Base-by-base conservation (phyloP, 129 eudicot genomes). In the Calendula officinalis region DNA sequence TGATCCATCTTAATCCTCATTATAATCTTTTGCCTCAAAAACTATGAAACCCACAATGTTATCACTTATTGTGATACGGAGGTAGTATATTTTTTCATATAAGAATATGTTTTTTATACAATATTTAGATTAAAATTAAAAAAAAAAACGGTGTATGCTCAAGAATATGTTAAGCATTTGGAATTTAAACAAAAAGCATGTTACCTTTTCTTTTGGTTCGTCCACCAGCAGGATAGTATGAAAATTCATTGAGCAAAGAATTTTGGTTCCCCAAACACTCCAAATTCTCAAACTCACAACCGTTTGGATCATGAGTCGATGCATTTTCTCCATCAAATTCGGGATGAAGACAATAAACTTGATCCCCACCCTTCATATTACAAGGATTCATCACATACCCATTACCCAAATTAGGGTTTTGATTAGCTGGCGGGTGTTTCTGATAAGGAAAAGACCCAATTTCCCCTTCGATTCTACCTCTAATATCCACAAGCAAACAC, bases 391-490 rank as follows among this genome's bases (percentile, higher is more conserved):
- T 67, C 73, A 81, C 78, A 66, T 82, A 84, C 36, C 82, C 80
- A 10, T 82, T 77, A 40, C 76, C 71, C 53, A 70, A 4, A 45
- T 67, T 82, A 10, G 82, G 38, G 66, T 64, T 80, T 39, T 73
- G 83, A 73, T 69, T 81, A 57, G 44, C 64, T 0, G 92, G 77
- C 72, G 65, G 75, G 16, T 10, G 50, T 4, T 60, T 60, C 64
- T 85, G 96, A 61, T 88, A 88, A 58, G 96, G 96, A 66, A 84
- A 88, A 38, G 94, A 77, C 2, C 96, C 96, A 67, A 88, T 80
- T 70, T 82, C 96, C 39, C 96, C 94, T 75, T 88, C 96, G 44
- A 88, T 85, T 67, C 96, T 82, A 48, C 96, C 96, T 71, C 96
- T 72, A 30, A 88, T 72, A 63, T 88, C 96, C 65, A 88, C 92